Evolutionary conservation across 257 asterid genomes (phyloP), one percentile per base, ranked within the genome.

Genomic region (Solanum piurae): DNA sequence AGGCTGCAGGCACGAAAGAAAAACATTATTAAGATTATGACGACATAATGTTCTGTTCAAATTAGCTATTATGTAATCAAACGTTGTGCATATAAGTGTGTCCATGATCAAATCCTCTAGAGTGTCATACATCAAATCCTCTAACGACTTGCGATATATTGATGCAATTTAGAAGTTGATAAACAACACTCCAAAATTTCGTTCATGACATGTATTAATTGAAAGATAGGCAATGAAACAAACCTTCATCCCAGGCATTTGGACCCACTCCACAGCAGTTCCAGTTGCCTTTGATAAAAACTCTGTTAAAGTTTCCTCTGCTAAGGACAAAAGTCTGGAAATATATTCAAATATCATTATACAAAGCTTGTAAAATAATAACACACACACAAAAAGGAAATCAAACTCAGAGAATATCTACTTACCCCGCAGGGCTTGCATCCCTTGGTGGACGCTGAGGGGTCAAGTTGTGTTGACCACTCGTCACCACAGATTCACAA

Each of bases 231-330:
- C 36, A 37, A 71, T 60, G 27, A 79, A 31, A 16, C 14, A 62
- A 42, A 96, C 99, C 99, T 96, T 96, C 99, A 96, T 96, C 93
- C 99, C 99, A 91, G 98, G 99, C 99, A 96, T 94, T 92, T 95
- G 99, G 94, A 96, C 97, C 98, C 99, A 96, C 99, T 96, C 98
- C 89, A 96, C 97, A 88, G 98, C 99, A 87, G 99, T 96, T 89
- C 99, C 99, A 89, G 99, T 96, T 34, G 99, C 99, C 98, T 96
- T 96, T 27, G 99, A 95, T 90, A 96, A 94, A 96, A 96, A 96
- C 98, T 95, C 99, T 94, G 99, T 94, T 95, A 96, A 94, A 93
- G 98, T 96, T 94, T 96, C 99, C 94, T 96, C 99, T 10, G 99
- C 99, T 88, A 96, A 94, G 93, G 99, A 94, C 96, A 96, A 52